Evolutionary conservation across 1,284 basidiomycete genomes (phyloP).

Genomic region (Pseudozyma flocculosa): DNA sequence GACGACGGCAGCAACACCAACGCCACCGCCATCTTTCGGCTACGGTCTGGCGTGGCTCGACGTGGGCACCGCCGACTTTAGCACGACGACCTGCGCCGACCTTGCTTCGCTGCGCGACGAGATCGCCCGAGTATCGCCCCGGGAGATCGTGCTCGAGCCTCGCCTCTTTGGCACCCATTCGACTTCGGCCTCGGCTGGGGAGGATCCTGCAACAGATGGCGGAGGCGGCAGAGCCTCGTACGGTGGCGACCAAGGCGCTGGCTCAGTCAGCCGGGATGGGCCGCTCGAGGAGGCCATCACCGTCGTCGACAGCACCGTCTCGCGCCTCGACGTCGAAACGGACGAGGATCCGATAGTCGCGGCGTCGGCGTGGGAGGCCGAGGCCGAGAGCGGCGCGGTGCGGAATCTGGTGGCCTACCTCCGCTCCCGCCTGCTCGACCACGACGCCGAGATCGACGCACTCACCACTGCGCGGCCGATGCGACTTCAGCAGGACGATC

Average conservation of each 20-base stretch:
- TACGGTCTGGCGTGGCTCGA: constrained; percentile 56
- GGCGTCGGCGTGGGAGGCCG: too few relatives aligned
- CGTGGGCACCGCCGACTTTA: constrained; percentile 54
- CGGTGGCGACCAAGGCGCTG: too few relatives aligned
- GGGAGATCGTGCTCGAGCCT: constrained; percentile 44
- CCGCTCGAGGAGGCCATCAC: constrained; percentile 11
- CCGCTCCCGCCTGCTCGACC: constrained; percentile 44
- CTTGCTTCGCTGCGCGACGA: constrained; percentile 44
- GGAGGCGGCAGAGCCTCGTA: too few relatives aligned
- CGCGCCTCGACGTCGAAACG: neutral
- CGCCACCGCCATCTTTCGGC: neutral
- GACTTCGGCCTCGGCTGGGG: too few relatives aligned
- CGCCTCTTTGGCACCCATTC: too few relatives aligned
- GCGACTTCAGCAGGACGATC: constrained; percentile 10
- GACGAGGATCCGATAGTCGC: neutral
- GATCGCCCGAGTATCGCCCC: constrained; percentile 44
- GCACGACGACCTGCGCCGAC: constrained; percentile 37
- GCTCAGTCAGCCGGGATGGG: too few relatives aligned
- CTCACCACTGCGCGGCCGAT: constrained; percentile 7
- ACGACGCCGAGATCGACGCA: constrained; percentile 11
- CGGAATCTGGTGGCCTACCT: constrained; percentile 43
- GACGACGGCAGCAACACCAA: too few relatives aligned
- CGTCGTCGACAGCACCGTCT: constrained; percentile 1
- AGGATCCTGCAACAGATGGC: too few relatives aligned
- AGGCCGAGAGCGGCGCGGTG: constrained; percentile 32